phyloP scores from a whole-genome alignment of 108 stramenopile genomes.

The Fragilariopsis cylindrus region DNA sequence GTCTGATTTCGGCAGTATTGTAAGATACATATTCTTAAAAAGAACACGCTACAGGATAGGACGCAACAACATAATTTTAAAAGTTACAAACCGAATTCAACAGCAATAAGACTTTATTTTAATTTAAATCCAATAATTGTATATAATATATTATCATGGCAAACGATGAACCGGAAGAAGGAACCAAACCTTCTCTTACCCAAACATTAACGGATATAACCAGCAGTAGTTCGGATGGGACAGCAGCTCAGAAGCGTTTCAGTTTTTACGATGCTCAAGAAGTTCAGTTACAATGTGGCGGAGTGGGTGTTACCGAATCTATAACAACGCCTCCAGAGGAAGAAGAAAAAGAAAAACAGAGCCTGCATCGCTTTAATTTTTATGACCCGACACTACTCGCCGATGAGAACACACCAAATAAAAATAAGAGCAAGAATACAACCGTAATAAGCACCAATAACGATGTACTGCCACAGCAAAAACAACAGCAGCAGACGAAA shows the following conservation, averaged over 20 bases:
- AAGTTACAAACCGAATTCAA: too few relatives aligned
- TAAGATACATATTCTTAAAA: too few relatives aligned
- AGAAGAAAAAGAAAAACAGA: constrained; percentile 13
- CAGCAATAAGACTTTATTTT: background rate
- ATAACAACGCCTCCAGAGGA: background rate
- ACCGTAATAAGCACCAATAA: too few relatives aligned
- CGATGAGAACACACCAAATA: background rate
- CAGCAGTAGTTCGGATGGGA: too few relatives aligned
- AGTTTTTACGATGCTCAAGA: constrained; percentile 54
- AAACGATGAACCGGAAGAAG: constrained; percentile 9
- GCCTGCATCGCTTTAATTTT: constrained; percentile 27
- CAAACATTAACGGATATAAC: background rate
- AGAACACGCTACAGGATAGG: too few relatives aligned
- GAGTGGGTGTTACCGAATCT: background rate
- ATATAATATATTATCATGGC: background rate
- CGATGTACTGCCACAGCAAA: too few relatives aligned
- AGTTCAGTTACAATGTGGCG: constrained; percentile 14
- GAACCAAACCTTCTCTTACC: background rate
- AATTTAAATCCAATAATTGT: background rate
- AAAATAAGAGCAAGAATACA: background rate
- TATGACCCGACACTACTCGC: constrained; percentile 6
- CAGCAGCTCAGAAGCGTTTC: constrained; percentile 35
- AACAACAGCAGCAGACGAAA: too few relatives aligned
- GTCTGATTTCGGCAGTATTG: too few relatives aligned
- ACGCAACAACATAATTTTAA: too few relatives aligned